phyloP scores from a whole-genome alignment of 75 land plant species.

The Pinus albicaulis region DNA sequence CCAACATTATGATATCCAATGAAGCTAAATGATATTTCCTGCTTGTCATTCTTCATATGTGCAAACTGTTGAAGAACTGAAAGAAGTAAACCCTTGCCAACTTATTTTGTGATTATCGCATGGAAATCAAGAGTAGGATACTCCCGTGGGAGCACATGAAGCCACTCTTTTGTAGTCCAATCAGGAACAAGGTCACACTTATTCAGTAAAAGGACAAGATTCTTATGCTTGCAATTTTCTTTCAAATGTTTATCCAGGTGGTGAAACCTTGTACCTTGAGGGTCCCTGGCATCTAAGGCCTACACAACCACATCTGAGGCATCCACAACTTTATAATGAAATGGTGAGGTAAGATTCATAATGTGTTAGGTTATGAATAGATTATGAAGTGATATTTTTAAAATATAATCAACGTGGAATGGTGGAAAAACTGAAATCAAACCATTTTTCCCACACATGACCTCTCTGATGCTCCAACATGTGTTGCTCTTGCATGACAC shows the following conservation, averaged over 20 bases:
- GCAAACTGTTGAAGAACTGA: conserved; percentile 89
- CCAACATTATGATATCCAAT: conserved; percentile 58
- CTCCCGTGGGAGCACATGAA: conserved; percentile 80
- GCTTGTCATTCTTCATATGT: conserved; percentile 90
- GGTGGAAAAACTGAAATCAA: too few species aligned
- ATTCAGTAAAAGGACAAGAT: conserved; percentile 79
- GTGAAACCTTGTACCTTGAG: conserved; percentile 87
- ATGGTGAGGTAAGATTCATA: too few species aligned
- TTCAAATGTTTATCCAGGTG: conserved; percentile 90
- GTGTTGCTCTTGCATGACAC: too few species aligned
- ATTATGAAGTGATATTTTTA: too few species aligned
- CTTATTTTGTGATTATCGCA: conserved; percentile 93
- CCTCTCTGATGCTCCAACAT: too few species aligned
- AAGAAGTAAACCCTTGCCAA: conserved; percentile 97
- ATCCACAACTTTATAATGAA: too few species aligned
- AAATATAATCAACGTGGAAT: too few species aligned
- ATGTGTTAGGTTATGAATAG: too few species aligned
- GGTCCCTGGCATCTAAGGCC: conserved; percentile 98
- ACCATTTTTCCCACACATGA: too few species aligned
- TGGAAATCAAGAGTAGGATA: conserved; percentile 97
- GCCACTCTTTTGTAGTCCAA: conserved; percentile 98
- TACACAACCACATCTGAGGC: background rate
- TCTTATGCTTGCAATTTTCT: conserved; percentile 91
- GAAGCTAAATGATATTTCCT: conserved; percentile 95
- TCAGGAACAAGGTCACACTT: conserved; percentile 98